Evolutionary conservation across 331 rosid species (phyloP).

Genomic region (Phaseolus coccineus): DNA sequence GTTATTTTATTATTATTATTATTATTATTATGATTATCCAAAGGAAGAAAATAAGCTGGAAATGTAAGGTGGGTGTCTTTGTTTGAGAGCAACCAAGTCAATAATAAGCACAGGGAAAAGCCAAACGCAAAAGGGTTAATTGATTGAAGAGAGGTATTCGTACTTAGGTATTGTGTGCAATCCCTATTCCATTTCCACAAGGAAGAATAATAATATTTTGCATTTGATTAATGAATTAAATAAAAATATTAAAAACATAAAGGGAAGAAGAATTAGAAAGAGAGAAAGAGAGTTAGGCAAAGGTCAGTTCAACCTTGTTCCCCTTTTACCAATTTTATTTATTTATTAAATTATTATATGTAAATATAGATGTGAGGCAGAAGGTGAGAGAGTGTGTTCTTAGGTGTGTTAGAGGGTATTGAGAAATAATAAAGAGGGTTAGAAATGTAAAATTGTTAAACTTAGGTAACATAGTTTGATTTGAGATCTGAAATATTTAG

Average conservation of each 20-base stretch:
- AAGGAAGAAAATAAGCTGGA: constrained; percentile 36
- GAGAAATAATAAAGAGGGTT: constrained; percentile 50
- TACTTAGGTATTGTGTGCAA: constrained; percentile 33
- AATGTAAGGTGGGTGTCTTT: constrained; percentile 43
- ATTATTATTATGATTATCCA: too few species aligned
- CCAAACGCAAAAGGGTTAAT: constrained; percentile 48
- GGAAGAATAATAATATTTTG: constrained; percentile 16
- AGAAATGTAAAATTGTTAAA: too few species aligned
- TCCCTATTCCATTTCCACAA: constrained; percentile 46
- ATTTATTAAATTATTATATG: constrained; percentile 7
- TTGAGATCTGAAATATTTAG: neutral
- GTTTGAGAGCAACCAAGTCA: constrained; percentile 50
- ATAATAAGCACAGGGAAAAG: constrained; percentile 49
- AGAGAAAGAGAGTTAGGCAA: constrained; percentile 56
- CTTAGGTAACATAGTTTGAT: too few species aligned
- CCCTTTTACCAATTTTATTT: constrained; percentile 3
- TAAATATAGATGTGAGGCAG: constrained; percentile 34
- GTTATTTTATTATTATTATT: constrained; percentile 15
- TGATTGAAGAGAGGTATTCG: constrained; percentile 60
- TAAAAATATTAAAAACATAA: constrained; percentile 5
- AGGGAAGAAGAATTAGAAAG: neutral
- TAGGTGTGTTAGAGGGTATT: constrained; percentile 42
- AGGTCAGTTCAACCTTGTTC: constrained; percentile 55
- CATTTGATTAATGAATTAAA: neutral
- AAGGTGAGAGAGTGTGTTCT: neutral